Base-by-base conservation (phyloP, 2,329 filamentous ascomycete species). In the Xenosphaeropsis pyriputrescens region DNA sequence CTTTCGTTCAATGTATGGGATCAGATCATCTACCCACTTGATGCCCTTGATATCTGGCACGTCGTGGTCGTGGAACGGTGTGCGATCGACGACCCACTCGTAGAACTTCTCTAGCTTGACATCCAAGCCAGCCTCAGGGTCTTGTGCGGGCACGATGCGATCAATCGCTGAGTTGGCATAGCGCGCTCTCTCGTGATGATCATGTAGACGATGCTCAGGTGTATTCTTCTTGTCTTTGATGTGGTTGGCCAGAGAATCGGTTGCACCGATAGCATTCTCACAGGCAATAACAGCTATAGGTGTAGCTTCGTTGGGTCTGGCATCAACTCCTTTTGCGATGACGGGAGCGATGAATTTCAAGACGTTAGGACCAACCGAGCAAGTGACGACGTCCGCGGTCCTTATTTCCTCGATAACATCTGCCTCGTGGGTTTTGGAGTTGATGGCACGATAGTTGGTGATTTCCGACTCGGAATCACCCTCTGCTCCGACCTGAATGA, bases 141-240 rank as follows among this genome's bases (percentile, higher is more conserved):
- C 79, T 64, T 96, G 91, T 32, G 85, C 84, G 12, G 91, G 91
- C 17, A 96, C 91, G 57, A 98, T 98, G 43, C 91, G 85, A 68
- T 98, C 91, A 57, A 98, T 95, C 50, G 91, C 91, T 44, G 85
- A 94, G 68, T 98, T 98, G 64, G 89, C 89, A 58, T 93, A 96
- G 49, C 82, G 77, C 36, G 88, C 88, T 51, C 85, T 82, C 49
- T 70, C 63, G 54, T 76, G 63, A 55, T 93, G 75, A 49, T 75
- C 70, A 13, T 71, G 69, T 34, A 86, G 68, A 38, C 79, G 76
- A 36, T 77, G 67, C 30, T 72, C 62, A 15, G 74, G 67, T 32
- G 86, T 84, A 65, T 91, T 79, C 50, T 72, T 65, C 50, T 79
- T 68, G 46, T 77, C 66, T 59, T 79, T 81, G 67, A 93, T 93